Base-by-base conservation (phyloP, 2,329 filamentous ascomycete genomes). In the Phoma herbarum region DNA sequence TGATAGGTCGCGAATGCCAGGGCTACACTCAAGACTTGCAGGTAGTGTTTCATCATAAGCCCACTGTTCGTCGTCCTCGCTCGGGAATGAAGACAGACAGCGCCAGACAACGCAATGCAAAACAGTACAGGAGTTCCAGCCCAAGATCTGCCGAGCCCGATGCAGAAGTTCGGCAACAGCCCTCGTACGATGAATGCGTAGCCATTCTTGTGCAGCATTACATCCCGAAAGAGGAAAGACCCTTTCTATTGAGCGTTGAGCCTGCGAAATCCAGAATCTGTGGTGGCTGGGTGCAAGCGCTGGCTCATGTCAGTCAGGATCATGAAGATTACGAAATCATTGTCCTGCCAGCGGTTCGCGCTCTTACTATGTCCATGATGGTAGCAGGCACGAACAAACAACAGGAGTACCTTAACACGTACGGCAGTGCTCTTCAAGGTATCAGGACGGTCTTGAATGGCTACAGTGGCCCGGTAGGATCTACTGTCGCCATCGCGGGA, bases 241-340 rank as follows among this genome's bases (percentile, higher is more conserved):
- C 45, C 4, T 49, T 49, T 29, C 52, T 55, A 18, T 44, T 41
- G 29, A 28, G 43, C 25, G 28, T 49, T n/a, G 52, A 44, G 22
- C 52, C 52, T 20, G 49, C 52, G 8, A 55, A 49, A 14, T 55
- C 52, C 9, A 55, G 52, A n/a, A 55, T 55, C 2, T 55, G 52
- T 28, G 52, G 52, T 18, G 52, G 52, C 39, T 55, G 52, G 52
- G 52, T 55, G 4, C 52, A 55, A 29, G 52, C 52, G 18, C 45
- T 55, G 22, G 35, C 45, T n/a, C 52, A 55, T 39, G 45, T 55
- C 52, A 55, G 45, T 31, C 45, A 49, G 11, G 20, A 20, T 11
- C 28, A 55, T 37, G 29, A 7, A 12, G 45, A 55, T 20, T 55
- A 49, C 14, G 29, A 49, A 14, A 4, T 14, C 5, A 49, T 55